A percentile compares a stretch with the other conserved stretches of the same genome.
These are phyloP conservation scores for Pugionium dolabratum DNA, from an alignment of 345 rosid genomes.

Conservation along the genomic window DNA sequence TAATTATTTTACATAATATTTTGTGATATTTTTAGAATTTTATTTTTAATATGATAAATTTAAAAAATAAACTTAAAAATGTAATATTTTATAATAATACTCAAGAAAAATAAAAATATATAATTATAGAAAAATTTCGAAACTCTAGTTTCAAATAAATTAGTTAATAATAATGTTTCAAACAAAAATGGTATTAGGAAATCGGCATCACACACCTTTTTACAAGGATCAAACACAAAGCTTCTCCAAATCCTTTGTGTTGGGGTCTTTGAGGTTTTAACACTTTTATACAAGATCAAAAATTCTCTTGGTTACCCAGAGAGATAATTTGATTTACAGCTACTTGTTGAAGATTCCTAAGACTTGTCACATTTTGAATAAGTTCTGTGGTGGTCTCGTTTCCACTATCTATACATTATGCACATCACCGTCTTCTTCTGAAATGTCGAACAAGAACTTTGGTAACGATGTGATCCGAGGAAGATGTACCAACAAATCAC, in stretches of 20 bases:
- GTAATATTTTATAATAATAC: too few relatives aligned
- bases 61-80: too few relatives aligned
- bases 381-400: too few relatives aligned
- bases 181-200: slow-evolving; percentile 11
- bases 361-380: not conserved
- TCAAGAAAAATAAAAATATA: too few relatives aligned
- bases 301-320: not conserved
- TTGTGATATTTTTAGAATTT: too few relatives aligned
- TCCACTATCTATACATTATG: slow-evolving; percentile 38
- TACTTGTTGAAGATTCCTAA: slow-evolving; percentile 32
- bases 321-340: slow-evolving; percentile 26
- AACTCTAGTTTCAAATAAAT: too few relatives aligned
- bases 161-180: not conserved
- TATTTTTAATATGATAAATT: too few relatives aligned
- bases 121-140: too few relatives aligned
- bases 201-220: slow-evolving; percentile 4
- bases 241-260: slow-evolving; percentile 23
- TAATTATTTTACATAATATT: too few relatives aligned
- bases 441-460: slow-evolving; percentile 79
- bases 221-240: slow-evolving; percentile 31
- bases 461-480: slow-evolving; percentile 88
- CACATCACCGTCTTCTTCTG: slow-evolving; percentile 67
- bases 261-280: not conserved
- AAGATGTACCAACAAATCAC: slow-evolving; percentile 75
- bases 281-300: slow-evolving; percentile 22